Base-by-base conservation (phyloP, 1,284 basidiomycete genomes). In the Tremellales sp. region DNA sequence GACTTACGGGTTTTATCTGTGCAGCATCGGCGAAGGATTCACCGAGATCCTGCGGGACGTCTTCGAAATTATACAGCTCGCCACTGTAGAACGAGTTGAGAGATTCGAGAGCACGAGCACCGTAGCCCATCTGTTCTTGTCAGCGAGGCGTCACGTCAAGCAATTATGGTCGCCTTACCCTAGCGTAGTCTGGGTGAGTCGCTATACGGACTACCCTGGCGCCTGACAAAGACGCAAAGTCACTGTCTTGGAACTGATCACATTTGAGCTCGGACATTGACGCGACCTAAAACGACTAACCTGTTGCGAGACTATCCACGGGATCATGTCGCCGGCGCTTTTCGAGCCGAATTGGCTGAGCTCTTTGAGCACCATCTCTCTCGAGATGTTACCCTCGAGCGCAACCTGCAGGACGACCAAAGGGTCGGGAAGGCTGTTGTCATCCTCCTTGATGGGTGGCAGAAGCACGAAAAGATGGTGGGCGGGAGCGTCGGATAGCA, bases 391-490 rank as follows among this genome's bases (percentile, higher is more conserved):
- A 7, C 96, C 96, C 74, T 99, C 96, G 47, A 98, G 76, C 13
- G 96, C 92, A 13, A 99, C 91, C 69, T 96, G 92, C 19, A 98
- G 73, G 1, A 98, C 96, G 4, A 92, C 93, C 26, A 99, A 80
- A 4, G 96, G 96, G 58, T 94, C 91, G 0, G 92, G 92, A 0
- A 97, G 79, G 51, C 84, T 82, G 29, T 80, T 85, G 68, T 90
- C 87, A 55, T 92, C 87, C 50, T 90, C 87, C 64, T 85, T 84
- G 40, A 96, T 78, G 0, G 92, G 96, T 0, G 93, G 92, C 0
- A 98, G 78, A 0, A 99, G 81, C 2, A 99, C 96, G 60, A 97
- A 99, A 11, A 98, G 81, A 62, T 94, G 89, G 67, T 98, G 94
- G 0, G 91, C 92, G 0, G 96, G 96, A 0, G 96, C 96, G 66